A percentile compares a stretch with the other conserved stretches of the same genome.
These are phyloP conservation scores for Colletotrichum brevisporum DNA, from an alignment of 2,329 filamentous ascomycete species.

Conservation along the genomic window DNA sequence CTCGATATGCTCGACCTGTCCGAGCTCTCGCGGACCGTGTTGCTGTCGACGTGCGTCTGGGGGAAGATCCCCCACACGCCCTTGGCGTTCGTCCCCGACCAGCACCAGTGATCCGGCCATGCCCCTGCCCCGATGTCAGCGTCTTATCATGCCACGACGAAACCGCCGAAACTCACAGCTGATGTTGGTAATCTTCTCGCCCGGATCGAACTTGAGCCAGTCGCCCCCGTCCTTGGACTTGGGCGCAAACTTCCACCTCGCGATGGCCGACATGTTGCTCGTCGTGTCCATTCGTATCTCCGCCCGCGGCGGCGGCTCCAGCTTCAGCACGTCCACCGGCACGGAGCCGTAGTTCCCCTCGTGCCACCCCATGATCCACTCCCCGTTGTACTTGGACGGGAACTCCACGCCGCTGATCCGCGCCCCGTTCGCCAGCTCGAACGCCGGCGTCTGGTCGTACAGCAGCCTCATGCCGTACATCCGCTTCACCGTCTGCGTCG, in stretches of 20 bases:
- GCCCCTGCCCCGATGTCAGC: constrained; percentile 51
- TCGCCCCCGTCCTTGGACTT: constrained; percentile 57
- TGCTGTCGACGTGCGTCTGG: constrained; percentile 62
- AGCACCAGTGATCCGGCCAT: constrained; percentile 68
- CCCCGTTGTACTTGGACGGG: constrained; percentile 65
- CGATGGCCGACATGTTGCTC: constrained; percentile 63
- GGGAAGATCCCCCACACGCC: constrained; percentile 69
- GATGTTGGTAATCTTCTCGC: constrained; percentile 77
- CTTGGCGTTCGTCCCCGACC: constrained; percentile 66
- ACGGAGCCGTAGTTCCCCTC: constrained; percentile 66
- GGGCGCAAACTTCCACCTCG: constrained; percentile 68
- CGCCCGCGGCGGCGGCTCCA: constrained; percentile 61
- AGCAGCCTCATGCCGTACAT: constrained; percentile 62
- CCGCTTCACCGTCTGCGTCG: constrained; percentile 62
- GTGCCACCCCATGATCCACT: constrained; percentile 72
- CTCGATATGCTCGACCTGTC: constrained; percentile 49
- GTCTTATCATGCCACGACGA: not conserved
- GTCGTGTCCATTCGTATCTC: constrained; percentile 63
- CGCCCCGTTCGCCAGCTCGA: constrained; percentile 64
- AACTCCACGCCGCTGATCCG: constrained; percentile 66
- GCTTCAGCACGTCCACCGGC: constrained; percentile 62
- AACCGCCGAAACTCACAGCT: constrained; percentile 60
- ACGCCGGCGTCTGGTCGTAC: constrained; percentile 59
- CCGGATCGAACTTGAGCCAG: constrained; percentile 76
- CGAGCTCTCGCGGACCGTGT: constrained; percentile 57